These are phyloP conservation scores for Ciborinia camelliae DNA, from an alignment of 2,329 filamentous ascomycete genomes.

Conservation along the genomic window DNA sequence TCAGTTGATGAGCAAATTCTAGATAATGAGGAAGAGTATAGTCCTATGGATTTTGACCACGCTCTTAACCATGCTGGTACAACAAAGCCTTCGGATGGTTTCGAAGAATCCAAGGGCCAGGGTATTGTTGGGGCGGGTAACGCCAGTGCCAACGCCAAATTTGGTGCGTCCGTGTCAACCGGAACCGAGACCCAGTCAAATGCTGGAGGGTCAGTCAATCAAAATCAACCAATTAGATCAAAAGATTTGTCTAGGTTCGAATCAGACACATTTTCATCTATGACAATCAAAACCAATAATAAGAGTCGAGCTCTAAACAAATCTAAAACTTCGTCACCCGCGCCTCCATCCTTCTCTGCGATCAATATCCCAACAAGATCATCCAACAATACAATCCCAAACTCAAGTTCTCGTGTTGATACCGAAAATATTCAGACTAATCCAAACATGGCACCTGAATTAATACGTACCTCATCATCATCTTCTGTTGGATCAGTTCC, in stretches of 20 bases:
- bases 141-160: constrained; percentile 28
- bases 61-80: constrained; percentile 16
- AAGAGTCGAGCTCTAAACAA: constrained; percentile 15
- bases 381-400: constrained; percentile 16
- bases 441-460: constrained; percentile 23
- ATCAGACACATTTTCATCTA: constrained; percentile 32
- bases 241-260: constrained; percentile 29
- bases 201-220: constrained; percentile 22
- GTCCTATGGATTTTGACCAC: constrained; percentile 20
- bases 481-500: constrained; percentile 22
- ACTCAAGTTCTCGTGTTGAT: constrained; percentile 16
- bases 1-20: constrained; percentile 38
- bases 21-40: constrained; percentile 21
- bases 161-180: constrained; percentile 29
- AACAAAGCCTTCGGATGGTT: constrained; percentile 13
- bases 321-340: constrained; percentile 21
- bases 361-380: constrained; percentile 21
- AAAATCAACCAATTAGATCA: constrained; percentile 30
- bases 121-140: constrained; percentile 12
- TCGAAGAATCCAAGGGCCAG: constrained; percentile 13
- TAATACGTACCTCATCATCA: constrained; percentile 21
- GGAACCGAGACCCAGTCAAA: constrained; percentile 33
- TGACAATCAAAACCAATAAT: constrained; percentile 18
- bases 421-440: constrained; percentile 11
- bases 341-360: constrained; percentile 23